A percentile compares a stretch with the other conserved stretches of the same genome.
Conservation (phyloP, 257 asterid genomes). For the Solanum dulcamara region DNA sequence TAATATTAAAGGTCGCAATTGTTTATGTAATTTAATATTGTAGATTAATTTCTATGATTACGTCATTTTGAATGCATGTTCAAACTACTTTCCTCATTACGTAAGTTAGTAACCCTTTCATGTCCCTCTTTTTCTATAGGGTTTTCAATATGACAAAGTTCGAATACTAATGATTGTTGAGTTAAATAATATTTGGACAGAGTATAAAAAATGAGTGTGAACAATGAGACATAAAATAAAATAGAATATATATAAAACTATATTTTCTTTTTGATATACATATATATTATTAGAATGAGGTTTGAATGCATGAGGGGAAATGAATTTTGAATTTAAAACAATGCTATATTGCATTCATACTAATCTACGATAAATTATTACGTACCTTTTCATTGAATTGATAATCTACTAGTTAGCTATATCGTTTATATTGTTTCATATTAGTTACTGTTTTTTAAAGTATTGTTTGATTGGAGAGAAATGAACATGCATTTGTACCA, state of each 20-base stretch:
- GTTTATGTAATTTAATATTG: background rate
- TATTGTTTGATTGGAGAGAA: background rate
- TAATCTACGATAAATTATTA: background rate
- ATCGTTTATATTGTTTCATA: background rate
- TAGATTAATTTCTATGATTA: background rate
- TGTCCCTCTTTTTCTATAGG: background rate
- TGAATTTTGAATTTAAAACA: background rate
- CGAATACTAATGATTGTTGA: background rate
- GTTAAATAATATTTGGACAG: background rate
- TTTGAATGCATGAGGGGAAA: background rate
- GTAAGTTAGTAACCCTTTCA: background rate
- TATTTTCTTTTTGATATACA: background rate
- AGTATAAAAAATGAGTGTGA: background rate
- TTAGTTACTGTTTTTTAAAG: background rate
- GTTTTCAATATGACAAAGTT: background rate
- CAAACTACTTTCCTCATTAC: conserved; percentile 6
- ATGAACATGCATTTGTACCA: background rate
- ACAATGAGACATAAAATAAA: background rate
- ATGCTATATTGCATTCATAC: background rate
- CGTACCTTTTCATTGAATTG: background rate
- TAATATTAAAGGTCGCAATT: background rate
- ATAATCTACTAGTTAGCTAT: background rate
- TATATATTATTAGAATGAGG: too few species aligned
- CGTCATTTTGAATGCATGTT: conserved; percentile 3
- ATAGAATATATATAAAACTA: background rate